Percentiles rank a stretch among this genome's conserved stretches.
Evolutionary conservation across 2,329 filamentous ascomycete species (phyloP).

Genomic region (Tolypocladium ovalisporum): DNA sequence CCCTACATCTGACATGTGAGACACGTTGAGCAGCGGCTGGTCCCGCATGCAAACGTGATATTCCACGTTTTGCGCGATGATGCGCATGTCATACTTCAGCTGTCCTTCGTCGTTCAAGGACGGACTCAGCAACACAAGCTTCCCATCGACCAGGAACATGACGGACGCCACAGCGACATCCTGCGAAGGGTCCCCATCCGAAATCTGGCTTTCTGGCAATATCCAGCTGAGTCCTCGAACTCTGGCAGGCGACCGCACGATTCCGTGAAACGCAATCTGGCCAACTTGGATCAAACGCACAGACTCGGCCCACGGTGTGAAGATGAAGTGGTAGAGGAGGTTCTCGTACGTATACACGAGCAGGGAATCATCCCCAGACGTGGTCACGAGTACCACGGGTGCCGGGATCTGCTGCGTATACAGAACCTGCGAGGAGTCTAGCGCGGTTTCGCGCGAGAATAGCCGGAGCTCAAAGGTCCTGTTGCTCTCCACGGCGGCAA

Average conservation of each 20-base stretch:
- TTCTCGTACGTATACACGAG: constrained; percentile 98
- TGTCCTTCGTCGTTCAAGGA: constrained; percentile 72
- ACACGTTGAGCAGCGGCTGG: constrained; percentile 41
- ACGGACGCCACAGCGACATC: constrained; percentile 92
- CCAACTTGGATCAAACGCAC: constrained; percentile 85
- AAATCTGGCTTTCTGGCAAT: constrained; percentile 77
- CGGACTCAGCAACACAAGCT: constrained; percentile 83
- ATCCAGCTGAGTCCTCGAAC: constrained; percentile 95
- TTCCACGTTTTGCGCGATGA: constrained; percentile 91
- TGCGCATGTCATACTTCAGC: constrained; percentile 95
- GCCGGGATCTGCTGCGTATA: constrained; percentile 70
- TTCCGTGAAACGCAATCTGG: constrained; percentile 94
- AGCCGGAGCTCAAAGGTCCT: constrained; percentile 78
- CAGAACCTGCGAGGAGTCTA: constrained; percentile 63
- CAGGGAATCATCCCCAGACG: constrained; percentile 86
- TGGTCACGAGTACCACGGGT: constrained; percentile 80
- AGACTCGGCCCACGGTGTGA: constrained; percentile 57
- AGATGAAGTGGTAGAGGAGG: constrained; percentile 87
- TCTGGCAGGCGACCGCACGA: constrained; percentile 83
- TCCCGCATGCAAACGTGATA: constrained; percentile 92
- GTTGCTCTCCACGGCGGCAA: constrained; percentile 83
- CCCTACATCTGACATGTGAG: constrained; percentile 12
- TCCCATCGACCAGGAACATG: constrained; percentile 92
- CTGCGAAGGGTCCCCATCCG: constrained; percentile 86
- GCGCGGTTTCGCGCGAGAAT: constrained; percentile 74